Evolutionary conservation across 140 eudicot genomes (phyloP).

Genomic region (Cichorium intybus): DNA sequence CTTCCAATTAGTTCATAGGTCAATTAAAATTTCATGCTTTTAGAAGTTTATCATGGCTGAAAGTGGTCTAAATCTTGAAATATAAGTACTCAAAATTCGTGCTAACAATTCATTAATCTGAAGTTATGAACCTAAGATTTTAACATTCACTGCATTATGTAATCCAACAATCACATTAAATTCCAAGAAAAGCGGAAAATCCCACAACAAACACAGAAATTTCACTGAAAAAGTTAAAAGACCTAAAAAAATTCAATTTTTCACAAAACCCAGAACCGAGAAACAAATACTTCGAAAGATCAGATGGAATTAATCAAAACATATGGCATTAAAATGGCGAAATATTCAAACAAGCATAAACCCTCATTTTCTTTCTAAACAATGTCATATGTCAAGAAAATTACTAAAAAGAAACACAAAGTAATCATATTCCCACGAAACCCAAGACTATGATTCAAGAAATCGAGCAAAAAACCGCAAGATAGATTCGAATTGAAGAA

Average conservation of each 20-base stretch:
- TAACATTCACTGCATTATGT: not conserved
- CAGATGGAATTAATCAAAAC: not conserved
- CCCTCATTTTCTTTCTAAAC: not conserved
- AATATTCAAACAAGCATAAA: not conserved
- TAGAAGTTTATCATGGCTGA: not conserved
- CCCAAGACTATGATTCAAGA: conserved; percentile 26
- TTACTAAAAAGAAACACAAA: not conserved
- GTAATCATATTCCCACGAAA: conserved; percentile 4
- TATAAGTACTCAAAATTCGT: not conserved
- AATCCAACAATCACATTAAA: not conserved
- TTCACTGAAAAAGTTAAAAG: conserved; percentile 5
- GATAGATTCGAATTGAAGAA: not conserved
- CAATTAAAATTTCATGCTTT: not conserved
- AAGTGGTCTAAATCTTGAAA: too few species aligned
- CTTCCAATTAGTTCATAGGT: too few species aligned
- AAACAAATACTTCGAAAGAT: not conserved
- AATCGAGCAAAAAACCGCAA: conserved; percentile 7
- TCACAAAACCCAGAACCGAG: not conserved
- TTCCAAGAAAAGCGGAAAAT: not conserved
- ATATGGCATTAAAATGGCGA: not conserved
- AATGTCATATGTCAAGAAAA: conserved; percentile 15
- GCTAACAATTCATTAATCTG: not conserved
- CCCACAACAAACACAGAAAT: conserved; percentile 8
- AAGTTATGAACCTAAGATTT: too few species aligned
- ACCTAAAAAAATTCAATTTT: conserved; percentile 11